Base-by-base conservation (phyloP, 331 rosid genomes). In the Telfairia occidentalis region DNA sequence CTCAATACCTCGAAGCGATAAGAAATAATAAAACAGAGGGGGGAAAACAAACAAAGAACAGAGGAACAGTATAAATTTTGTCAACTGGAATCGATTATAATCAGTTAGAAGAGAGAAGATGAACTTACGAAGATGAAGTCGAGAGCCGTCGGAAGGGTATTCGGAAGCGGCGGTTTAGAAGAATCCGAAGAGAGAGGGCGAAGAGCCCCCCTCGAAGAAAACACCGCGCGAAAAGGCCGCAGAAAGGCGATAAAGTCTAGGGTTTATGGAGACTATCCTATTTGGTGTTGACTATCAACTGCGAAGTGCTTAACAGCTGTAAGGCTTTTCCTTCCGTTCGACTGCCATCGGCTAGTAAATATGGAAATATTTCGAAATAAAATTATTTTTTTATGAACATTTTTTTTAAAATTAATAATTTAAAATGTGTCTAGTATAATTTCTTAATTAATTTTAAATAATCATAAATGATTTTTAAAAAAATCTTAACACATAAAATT, bases 171-270 rank as follows among this genome's bases (percentile, higher is more conserved):
- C 19, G 35, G 35, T 4, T 12, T 0, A 23, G 34, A 32, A 7
- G 28, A 67, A 40, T 1, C 26, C 30, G 73, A 43, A 42, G 74
- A 69, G 53, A 48, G 54, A 69, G 74, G 74, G 74, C 74, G 37
- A 7, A 24, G 13, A 69, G 74, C 74, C 74, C 74, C 35, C 38
- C 74, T 69, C 74, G 55, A 42, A 69, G 74, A 69, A 16, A 69
- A 43, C 74, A 42, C 3, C 37, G 74, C 74, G 74, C 38, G 55
- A 23, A 69, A 23, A 13, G 1, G 55, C 5, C 5, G 35, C 24
- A 3, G 40, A 7, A 15, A 3, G 57, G 23, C 19, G 57, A 69
- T 69, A 69, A 69, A 69, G 55, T 43, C 74, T 69, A 69, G 74
- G 74, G 74, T 69, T 69, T 69, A 69, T 69, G 55, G 74, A 15